Evolutionary conservation across 1,139 yeast species (phyloP).

Genomic region (Protomyces arabidopsidicola): DNA sequence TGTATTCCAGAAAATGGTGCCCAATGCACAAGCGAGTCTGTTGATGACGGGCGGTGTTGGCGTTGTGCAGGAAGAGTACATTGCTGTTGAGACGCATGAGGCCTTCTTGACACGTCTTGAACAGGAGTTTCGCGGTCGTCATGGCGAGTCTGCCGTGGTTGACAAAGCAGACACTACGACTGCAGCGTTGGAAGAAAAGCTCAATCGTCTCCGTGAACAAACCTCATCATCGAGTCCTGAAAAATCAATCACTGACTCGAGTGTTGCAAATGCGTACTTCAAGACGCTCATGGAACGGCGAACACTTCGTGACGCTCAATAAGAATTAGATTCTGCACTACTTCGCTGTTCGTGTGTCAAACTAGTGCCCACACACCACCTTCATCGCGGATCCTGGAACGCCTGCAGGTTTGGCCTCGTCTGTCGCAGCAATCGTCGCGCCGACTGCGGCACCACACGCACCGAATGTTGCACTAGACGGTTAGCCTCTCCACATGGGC

Average conservation of each 20-base stretch:
- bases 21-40: neutral
- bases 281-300: neutral
- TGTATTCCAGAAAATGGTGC: neutral
- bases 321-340: neutral
- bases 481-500: neutral
- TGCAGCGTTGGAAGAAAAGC: neutral
- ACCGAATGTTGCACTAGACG: constrained; percentile 14
- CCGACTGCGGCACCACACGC: constrained; percentile 25
- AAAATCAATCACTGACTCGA: neutral
- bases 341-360: too few relatives aligned
- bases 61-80: neutral
- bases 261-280: neutral
- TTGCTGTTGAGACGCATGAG: neutral
- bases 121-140: neutral
- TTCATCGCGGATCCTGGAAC: constrained; percentile 19
- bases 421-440: constrained; percentile 23
- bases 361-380: constrained; percentile 2
- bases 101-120: neutral
- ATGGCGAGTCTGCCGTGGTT: neutral
- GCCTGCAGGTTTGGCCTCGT: constrained; percentile 18
- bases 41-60: neutral
- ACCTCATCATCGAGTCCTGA: neutral
- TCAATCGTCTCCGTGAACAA: neutral
- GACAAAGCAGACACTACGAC: neutral
- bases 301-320: neutral